phyloP scores from a whole-genome alignment of 176 grass and related monocot genomes.

The Neostapfia colusana region DNA sequence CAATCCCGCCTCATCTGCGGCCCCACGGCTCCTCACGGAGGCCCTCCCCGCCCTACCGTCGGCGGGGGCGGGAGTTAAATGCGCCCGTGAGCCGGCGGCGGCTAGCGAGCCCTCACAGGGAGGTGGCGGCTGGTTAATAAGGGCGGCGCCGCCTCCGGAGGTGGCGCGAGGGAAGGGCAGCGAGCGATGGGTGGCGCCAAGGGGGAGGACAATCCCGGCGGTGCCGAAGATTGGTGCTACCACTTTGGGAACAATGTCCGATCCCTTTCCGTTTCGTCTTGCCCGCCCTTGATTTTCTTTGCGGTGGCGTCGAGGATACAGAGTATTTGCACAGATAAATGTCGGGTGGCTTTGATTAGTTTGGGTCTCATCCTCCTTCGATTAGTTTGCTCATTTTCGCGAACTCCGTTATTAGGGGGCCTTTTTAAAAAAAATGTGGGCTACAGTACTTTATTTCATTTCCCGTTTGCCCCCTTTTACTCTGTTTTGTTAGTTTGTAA shows the following conservation, averaged over 20 bases:
- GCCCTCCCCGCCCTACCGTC: background rate
- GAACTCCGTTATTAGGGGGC: background rate
- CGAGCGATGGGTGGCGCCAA: slow-evolving; percentile 49
- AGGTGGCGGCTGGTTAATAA: slow-evolving; percentile 8
- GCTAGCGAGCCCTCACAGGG: background rate
- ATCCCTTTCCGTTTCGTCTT: background rate
- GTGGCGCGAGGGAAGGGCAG: background rate
- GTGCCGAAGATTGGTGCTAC: slow-evolving; percentile 52
- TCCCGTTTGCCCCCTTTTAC: background rate
- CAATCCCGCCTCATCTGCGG: background rate
- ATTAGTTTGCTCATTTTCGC: background rate
- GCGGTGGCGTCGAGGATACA: background rate
- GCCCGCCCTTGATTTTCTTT: background rate
- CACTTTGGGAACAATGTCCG: slow-evolving; percentile 44
- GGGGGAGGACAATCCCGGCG: slow-evolving; percentile 35
- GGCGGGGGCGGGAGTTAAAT: slow-evolving; percentile 3
- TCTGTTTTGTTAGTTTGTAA: background rate
- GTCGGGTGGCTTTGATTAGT: background rate
- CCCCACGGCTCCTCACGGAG: background rate
- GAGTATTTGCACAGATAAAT: no score
- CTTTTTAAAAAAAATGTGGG: background rate
- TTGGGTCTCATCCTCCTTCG: background rate
- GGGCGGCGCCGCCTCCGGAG: background rate
- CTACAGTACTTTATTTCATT: background rate
- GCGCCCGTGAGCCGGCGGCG: slow-evolving; percentile 45